Evolutionary conservation across 352 stramenopile species (phyloP).

Genomic region (Phytophthora brassicae): DNA sequence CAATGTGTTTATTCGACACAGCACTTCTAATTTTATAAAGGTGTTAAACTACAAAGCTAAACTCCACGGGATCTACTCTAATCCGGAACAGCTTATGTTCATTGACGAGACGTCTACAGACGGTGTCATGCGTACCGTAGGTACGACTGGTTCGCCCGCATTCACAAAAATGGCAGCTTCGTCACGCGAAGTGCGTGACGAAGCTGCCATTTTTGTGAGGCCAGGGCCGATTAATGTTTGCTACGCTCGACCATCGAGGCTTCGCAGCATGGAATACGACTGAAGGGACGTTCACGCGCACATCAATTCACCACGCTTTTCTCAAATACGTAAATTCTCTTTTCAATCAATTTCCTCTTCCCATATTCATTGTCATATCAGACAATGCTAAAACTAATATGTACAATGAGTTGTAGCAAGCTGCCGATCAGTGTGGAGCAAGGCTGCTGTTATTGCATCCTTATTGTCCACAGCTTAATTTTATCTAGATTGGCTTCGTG

Average conservation of each 20-base stretch:
- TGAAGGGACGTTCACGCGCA: not conserved
- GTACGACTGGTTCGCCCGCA: not conserved
- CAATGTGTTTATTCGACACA: too few relatives aligned
- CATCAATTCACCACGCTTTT: not conserved
- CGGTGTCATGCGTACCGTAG: not conserved
- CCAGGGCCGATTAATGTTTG: not conserved
- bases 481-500: too few relatives aligned
- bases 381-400: too few relatives aligned
- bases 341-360: not conserved
- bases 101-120: not conserved
- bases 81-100: not conserved
- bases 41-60: not conserved
- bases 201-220: not conserved
- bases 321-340: not conserved
- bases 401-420: too few relatives aligned
- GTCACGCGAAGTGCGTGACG: not conserved
- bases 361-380: not conserved
- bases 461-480: too few relatives aligned
- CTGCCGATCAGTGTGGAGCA: not conserved
- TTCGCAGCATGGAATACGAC: not conserved
- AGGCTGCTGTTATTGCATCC: too few relatives aligned
- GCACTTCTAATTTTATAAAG: too few relatives aligned
- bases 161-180: too few relatives aligned
- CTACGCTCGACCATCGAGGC: not conserved
- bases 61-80: not conserved